Percentiles rank a stretch among this genome's conserved stretches.
Conservation (phyloP, 768 basidiomycete genomes). For the Cyclocybe aegerita region DNA sequence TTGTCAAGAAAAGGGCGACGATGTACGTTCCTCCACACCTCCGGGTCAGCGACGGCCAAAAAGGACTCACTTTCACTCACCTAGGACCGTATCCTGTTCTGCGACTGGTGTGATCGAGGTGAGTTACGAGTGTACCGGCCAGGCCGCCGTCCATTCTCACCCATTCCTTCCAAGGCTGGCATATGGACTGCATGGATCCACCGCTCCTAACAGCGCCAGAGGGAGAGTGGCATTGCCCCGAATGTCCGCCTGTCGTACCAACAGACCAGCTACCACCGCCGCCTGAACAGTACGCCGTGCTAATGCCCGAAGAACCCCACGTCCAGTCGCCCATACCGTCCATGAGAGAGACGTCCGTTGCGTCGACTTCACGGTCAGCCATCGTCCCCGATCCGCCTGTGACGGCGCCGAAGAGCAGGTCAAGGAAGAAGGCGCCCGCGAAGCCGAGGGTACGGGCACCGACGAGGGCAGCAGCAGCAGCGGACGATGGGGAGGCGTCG, state of each 20-base stretch:
- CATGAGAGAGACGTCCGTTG: constrained; percentile 24
- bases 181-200: constrained; percentile 77
- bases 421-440: constrained; percentile 17
- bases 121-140: constrained; percentile 2
- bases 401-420: constrained; percentile 7
- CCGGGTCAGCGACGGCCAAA: constrained; percentile 8
- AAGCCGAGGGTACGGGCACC: constrained; percentile 14
- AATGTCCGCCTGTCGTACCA: constrained; percentile 43
- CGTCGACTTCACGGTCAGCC: constrained; percentile 31
- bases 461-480: constrained; percentile 30
- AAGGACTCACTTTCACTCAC: constrained; percentile 7
- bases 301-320: no score
- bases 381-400: neutral
- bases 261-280: constrained; percentile 8
- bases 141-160: neutral
- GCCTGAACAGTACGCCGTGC: no score
- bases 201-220: constrained; percentile 69
- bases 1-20: constrained; percentile 82
- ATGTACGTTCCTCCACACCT: constrained; percentile 54
- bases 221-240: constrained; percentile 77
- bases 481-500: constrained; percentile 11
- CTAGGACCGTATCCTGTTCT: constrained; percentile 82
- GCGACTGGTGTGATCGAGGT: constrained; percentile 94
- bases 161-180: constrained; percentile 60
- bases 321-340: constrained; percentile 9